Evolutionary conservation across 2,329 filamentous ascomycete species (phyloP).

Genomic region (Neonectria neomacrospora): DNA sequence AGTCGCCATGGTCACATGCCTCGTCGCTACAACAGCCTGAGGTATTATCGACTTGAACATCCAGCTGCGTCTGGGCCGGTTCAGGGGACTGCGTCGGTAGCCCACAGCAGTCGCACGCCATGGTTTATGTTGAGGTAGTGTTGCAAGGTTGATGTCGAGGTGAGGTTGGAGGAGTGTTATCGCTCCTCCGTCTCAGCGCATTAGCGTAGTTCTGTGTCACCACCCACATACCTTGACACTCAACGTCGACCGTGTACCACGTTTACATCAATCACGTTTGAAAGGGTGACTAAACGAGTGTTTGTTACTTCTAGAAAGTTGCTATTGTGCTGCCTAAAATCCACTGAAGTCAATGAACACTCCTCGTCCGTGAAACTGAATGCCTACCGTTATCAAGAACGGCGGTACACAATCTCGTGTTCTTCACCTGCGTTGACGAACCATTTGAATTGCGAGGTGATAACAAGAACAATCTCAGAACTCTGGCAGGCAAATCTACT

Average conservation of each 20-base stretch:
- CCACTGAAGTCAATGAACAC: too few species aligned
- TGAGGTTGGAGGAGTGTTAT: not conserved
- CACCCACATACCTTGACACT: not conserved
- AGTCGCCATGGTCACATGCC: slow-evolving; percentile 20
- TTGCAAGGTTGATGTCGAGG: not conserved
- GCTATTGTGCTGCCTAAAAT: too few species aligned
- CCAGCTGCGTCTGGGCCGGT: not conserved
- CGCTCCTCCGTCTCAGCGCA: too few species aligned
- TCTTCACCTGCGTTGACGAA: not conserved
- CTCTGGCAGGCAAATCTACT: not conserved
- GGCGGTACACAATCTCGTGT: not conserved
- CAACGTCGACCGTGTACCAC: not conserved
- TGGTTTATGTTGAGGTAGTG: slow-evolving; percentile 7
- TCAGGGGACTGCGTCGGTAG: slow-evolving; percentile 14
- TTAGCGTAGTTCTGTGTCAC: not conserved
- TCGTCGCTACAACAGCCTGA: slow-evolving; percentile 18
- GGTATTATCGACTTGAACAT: not conserved
- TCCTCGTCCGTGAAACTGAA: too few species aligned
- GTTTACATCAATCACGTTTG: too few species aligned
- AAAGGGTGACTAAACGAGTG: too few species aligned
- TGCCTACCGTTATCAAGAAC: too few species aligned
- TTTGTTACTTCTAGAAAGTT: too few species aligned
- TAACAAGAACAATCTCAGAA: not conserved
- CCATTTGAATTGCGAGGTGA: not conserved
- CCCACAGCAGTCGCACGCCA: slow-evolving; percentile 35